Conservation (phyloP, 768 basidiomycete species). For the Termitomyces sp. region DNA sequence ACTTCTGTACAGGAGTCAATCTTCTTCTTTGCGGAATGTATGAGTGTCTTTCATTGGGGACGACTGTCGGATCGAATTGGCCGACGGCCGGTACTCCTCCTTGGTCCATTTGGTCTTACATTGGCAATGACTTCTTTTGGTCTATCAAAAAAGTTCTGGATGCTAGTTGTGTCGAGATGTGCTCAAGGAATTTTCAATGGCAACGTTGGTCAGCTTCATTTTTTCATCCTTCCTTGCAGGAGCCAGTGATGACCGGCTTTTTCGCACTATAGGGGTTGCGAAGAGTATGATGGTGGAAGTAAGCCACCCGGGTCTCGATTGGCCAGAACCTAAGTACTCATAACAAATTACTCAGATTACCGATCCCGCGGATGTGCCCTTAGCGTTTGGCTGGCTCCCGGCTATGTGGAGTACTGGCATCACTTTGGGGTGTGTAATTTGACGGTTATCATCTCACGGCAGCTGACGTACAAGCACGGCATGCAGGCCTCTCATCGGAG, state of each 20-base stretch:
- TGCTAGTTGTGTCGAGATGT: slow-evolving; percentile 21
- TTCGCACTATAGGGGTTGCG: slow-evolving; percentile 6
- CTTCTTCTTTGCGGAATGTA: slow-evolving; percentile 29
- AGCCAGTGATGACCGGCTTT: neutral
- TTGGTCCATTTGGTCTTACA: slow-evolving; percentile 25
- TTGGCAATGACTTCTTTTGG: slow-evolving; percentile 28
- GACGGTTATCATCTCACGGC: neutral
- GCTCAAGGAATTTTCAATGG: slow-evolving; percentile 21
- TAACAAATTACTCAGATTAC: slow-evolving; percentile 6
- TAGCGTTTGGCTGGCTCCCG: slow-evolving; percentile 13
- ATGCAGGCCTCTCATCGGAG: slow-evolving; percentile 22
- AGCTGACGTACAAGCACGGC: neutral
- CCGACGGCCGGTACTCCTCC: too few relatives aligned
- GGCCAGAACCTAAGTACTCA: neutral
- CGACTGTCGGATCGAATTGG: too few relatives aligned
- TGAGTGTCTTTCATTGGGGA: slow-evolving; percentile 20
- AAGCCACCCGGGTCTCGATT: neutral
- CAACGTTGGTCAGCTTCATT: slow-evolving; percentile 20
- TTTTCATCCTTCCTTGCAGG: neutral
- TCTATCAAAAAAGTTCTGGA: slow-evolving; percentile 24
- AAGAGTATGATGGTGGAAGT: slow-evolving; percentile 15
- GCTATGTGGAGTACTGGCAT: slow-evolving; percentile 21
- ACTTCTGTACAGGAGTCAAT: slow-evolving; percentile 25
- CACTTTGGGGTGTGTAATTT: slow-evolving; percentile 17
- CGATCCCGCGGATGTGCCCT: slow-evolving; percentile 10